Evolutionary conservation across 768 basidiomycete genomes (phyloP).

Genomic region (Agrocybe chaxingu): DNA sequence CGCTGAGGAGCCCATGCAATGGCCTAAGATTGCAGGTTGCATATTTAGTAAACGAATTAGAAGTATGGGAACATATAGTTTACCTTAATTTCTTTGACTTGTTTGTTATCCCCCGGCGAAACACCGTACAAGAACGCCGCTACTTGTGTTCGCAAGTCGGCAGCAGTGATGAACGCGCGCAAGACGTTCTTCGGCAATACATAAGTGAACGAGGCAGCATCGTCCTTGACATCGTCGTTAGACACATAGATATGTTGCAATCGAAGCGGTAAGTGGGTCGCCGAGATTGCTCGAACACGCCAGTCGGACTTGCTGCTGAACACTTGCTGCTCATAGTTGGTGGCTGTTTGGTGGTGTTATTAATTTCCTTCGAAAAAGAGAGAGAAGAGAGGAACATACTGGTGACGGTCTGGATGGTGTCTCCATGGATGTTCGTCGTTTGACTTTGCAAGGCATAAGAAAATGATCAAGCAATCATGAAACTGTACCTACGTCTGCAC

Average conservation of each 20-base stretch:
- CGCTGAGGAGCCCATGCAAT: slow-evolving; percentile 98
- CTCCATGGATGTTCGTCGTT: slow-evolving; percentile 97
- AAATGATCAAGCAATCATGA: neutral
- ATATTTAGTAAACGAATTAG: neutral
- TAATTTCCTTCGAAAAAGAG: neutral
- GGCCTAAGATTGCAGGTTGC: slow-evolving; percentile 39
- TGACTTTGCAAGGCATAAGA: slow-evolving; percentile 41
- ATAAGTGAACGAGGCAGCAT: slow-evolving; percentile 91
- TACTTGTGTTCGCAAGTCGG: slow-evolving; percentile 95
- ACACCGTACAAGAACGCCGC: slow-evolving; percentile 91
- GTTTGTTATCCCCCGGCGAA: slow-evolving; percentile 93
- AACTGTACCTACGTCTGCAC: slow-evolving; percentile 68
- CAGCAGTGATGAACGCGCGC: slow-evolving; percentile 87
- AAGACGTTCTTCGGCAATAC: slow-evolving; percentile 97
- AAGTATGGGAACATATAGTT: neutral
- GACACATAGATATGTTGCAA: slow-evolving; percentile 99
- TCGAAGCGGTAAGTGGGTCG: slow-evolving; percentile 93
- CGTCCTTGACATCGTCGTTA: slow-evolving; percentile 98
- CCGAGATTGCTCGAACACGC: slow-evolving; percentile 97
- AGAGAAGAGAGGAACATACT: slow-evolving; percentile 44
- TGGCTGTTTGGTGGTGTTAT: slow-evolving; percentile 44
- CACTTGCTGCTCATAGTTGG: slow-evolving; percentile 97
- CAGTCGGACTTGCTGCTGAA: slow-evolving; percentile 99
- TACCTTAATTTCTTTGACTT: slow-evolving; percentile 97
- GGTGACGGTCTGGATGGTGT: slow-evolving; percentile 92